Evolutionary conservation across 352 stramenopile genomes (phyloP).

Genomic region (Phytophthora meadii): DNA sequence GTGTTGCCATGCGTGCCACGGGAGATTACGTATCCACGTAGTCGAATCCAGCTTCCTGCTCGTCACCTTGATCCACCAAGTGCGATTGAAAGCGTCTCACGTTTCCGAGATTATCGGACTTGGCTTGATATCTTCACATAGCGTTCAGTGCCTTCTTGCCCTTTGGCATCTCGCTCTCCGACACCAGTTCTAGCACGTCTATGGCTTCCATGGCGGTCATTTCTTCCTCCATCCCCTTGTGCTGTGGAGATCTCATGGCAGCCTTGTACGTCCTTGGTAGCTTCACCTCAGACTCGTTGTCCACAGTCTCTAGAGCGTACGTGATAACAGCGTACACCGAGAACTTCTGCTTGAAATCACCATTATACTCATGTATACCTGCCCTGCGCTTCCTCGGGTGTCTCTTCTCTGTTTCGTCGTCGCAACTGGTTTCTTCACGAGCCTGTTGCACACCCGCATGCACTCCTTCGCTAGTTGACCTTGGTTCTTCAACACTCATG

Average conservation of each 20-base stretch:
- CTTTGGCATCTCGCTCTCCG: not conserved
- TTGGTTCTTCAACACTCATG: too few relatives aligned
- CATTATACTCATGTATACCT: too few relatives aligned
- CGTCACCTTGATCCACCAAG: not conserved
- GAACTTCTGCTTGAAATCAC: too few relatives aligned
- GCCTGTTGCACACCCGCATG: too few relatives aligned
- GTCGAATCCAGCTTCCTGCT: not conserved
- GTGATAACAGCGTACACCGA: not conserved
- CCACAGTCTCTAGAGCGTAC: not conserved
- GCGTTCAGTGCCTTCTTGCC: not conserved
- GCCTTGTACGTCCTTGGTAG: not conserved
- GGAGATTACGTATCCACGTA: not conserved
- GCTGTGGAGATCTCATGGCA: not conserved
- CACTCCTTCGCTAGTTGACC: too few relatives aligned
- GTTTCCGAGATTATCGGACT: too few relatives aligned
- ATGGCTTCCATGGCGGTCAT: constrained; percentile 11
- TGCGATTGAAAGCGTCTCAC: too few relatives aligned
- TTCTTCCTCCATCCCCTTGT: constrained; percentile 12
- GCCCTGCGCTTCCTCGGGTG: too few relatives aligned
- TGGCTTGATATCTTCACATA: too few relatives aligned
- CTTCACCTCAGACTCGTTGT: not conserved
- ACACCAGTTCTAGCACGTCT: constrained; percentile 7
- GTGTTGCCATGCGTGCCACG: not conserved
- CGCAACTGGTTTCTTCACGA: not conserved
- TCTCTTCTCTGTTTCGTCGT: not conserved